These are phyloP conservation scores for Botrytis hyacinthi DNA, from an alignment of 2,329 filamentous ascomycete genomes.

Conservation along the genomic window DNA sequence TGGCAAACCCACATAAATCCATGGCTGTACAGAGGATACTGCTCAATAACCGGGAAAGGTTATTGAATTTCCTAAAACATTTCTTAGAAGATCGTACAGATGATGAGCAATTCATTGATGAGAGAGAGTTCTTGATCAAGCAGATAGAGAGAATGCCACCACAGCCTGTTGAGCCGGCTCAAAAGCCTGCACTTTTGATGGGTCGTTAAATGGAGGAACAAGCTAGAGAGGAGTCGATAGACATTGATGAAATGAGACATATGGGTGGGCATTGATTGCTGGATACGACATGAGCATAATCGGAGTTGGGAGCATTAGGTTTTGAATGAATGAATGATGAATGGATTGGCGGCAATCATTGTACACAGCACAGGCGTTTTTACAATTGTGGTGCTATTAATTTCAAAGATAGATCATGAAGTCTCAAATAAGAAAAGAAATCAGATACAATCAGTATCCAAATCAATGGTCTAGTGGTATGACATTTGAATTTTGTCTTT, in stretches of 20 bases:
- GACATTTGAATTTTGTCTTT: neutral
- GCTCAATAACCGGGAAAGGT: slow-evolving; percentile 90
- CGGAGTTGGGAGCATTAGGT: slow-evolving; percentile 22
- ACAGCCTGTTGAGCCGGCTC: slow-evolving; percentile 48
- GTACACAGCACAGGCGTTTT: slow-evolving; percentile 18
- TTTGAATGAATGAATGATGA: slow-evolving; percentile 15
- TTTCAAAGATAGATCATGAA: slow-evolving; percentile 2
- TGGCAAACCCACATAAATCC: slow-evolving; percentile 98
- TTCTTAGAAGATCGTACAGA: slow-evolving; percentile 95
- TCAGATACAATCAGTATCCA: neutral
- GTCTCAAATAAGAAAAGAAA: neutral
- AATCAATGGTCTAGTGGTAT: neutral
- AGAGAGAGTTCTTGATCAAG: slow-evolving; percentile 94
- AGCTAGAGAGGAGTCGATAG: slow-evolving; percentile 21
- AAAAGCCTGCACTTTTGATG: slow-evolving; percentile 39
- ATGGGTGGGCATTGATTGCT: slow-evolving; percentile 18
- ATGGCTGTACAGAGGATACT: slow-evolving; percentile 91
- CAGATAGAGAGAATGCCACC: slow-evolving; percentile 75
- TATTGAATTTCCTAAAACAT: slow-evolving; percentile 82
- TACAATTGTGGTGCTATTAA: slow-evolving; percentile 3
- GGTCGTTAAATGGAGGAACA: slow-evolving; percentile 28
- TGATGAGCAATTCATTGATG: slow-evolving; percentile 97
- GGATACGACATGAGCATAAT: slow-evolving; percentile 21
- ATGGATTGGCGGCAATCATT: slow-evolving; percentile 12
- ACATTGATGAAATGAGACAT: slow-evolving; percentile 15